phyloP scores from a whole-genome alignment of 2,329 filamentous ascomycete species.

The Neonectria hederae region DNA sequence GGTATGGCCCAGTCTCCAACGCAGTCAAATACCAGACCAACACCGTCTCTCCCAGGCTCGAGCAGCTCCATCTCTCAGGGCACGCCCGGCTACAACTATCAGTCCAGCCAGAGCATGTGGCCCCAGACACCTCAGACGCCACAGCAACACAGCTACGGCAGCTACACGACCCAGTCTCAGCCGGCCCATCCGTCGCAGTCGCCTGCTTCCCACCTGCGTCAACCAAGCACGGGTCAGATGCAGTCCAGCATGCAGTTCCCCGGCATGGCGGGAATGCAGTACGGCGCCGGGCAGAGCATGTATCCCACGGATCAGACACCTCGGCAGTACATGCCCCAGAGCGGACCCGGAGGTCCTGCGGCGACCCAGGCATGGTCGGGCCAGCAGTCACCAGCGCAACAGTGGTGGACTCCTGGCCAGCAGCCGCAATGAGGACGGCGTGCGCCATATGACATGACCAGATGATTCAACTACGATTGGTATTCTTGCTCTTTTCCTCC shows the following conservation, averaged over 20 bases:
- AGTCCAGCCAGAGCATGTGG: conserved; percentile 69
- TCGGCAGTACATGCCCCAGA: conserved; percentile 74
- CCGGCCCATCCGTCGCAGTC: conserved; percentile 63
- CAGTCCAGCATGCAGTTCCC: conserved; percentile 69
- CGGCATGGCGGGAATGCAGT: conserved; percentile 69
- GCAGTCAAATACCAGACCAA: conserved; percentile 74
- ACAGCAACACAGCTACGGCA: conserved; percentile 65
- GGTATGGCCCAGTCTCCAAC: conserved; percentile 64
- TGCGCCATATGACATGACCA: conserved; percentile 34
- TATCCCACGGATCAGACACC: conserved; percentile 71
- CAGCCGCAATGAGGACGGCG: conserved; percentile 50
- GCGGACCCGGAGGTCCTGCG: conserved; percentile 60
- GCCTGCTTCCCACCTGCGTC: conserved; percentile 68
- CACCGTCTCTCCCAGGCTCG: conserved; percentile 65
- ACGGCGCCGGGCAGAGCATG: conserved; percentile 65
- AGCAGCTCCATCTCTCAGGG: conserved; percentile 62
- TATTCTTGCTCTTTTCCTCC: conserved; percentile 23
- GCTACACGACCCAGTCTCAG: conserved; percentile 63
- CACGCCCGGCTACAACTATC: conserved; percentile 69
- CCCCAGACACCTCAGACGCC: conserved; percentile 71
- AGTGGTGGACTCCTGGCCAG: conserved; percentile 65
- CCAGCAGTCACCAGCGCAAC: conserved; percentile 70
- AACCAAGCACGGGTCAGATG: conserved; percentile 65
- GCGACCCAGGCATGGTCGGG: conserved; percentile 64
- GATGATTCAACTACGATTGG: conserved; percentile 33